These are phyloP conservation scores for Dujonia santamariae DNA, from an alignment of 1,139 yeast genomes.

Conservation along the genomic window DNA sequence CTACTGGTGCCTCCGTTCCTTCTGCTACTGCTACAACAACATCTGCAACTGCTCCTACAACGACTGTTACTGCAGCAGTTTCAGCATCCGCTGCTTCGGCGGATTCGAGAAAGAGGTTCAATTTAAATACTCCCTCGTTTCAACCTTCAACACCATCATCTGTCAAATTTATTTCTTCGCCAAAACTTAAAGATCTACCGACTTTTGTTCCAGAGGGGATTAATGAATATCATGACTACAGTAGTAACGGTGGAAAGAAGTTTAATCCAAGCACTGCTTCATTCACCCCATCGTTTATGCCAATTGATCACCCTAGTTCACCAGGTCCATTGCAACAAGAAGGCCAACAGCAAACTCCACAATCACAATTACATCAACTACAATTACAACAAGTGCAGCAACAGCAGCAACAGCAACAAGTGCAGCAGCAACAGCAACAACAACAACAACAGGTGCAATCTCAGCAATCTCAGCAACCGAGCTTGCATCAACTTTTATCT, in stretches of 20 bases:
- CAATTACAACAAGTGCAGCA: not conserved
- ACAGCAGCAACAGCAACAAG: not conserved
- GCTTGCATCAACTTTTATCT: not conserved
- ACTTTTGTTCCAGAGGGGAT: slow-evolving; percentile 47
- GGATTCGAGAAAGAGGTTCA: slow-evolving; percentile 43
- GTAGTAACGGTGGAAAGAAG: slow-evolving; percentile 11
- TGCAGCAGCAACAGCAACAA: not conserved
- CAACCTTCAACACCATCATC: slow-evolving; percentile 41
- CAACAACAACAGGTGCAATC: not conserved
- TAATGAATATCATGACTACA: not conserved
- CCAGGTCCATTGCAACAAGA: slow-evolving; percentile 6
- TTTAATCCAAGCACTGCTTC: slow-evolving; percentile 33
- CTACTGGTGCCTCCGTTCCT: slow-evolving; percentile 6
- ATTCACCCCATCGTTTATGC: slow-evolving; percentile 21
- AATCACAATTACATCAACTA: slow-evolving; percentile 3
- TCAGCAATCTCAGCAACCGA: not conserved
- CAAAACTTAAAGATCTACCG: slow-evolving; percentile 54
- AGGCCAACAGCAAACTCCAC: no score
- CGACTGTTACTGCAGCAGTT: slow-evolving; percentile 6
- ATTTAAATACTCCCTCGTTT: slow-evolving; percentile 64
- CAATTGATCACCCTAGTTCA: slow-evolving; percentile 11
- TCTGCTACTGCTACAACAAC: slow-evolving; percentile 6
- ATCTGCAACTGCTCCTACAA: slow-evolving; percentile 11
- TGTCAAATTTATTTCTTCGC: slow-evolving; percentile 33
- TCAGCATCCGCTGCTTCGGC: slow-evolving; percentile 6